Evolutionary conservation across 352 stramenopile species (phyloP).

Genomic region (Pythium grandisporangium): DNA sequence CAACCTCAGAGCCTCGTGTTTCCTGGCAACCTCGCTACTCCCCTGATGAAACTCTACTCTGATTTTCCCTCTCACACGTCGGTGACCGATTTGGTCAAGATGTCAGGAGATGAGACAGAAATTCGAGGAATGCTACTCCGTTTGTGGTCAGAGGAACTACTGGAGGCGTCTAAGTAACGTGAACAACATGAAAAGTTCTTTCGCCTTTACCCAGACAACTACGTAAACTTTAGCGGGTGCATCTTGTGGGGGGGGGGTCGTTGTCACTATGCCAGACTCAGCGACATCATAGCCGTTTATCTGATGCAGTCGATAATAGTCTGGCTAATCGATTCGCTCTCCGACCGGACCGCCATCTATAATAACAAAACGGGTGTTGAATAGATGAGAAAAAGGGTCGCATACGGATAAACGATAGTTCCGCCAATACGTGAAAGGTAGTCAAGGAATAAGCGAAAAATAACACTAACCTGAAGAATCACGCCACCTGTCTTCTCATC

Average conservation of each 20-base stretch:
- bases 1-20: constrained; percentile 57
- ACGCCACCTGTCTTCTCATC: constrained; percentile 86
- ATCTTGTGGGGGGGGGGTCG: too few species aligned
- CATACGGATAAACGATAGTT: too few species aligned
- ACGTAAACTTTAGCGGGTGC: too few species aligned
- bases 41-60: constrained; percentile 70
- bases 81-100: constrained; percentile 33
- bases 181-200: constrained; percentile 25
- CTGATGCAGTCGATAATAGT: constrained; percentile 97
- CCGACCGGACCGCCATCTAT: constrained; percentile 92
- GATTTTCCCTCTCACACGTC: constrained; percentile 18
- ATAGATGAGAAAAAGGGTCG: neutral
- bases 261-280: too few species aligned
- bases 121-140: constrained; percentile 77
- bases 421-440: too few species aligned
- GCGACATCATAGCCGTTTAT: too few species aligned
- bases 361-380: constrained; percentile 4
- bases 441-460: too few species aligned
- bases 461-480: constrained; percentile 76
- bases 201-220: too few species aligned
- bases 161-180: constrained; percentile 21
- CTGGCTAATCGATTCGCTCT: constrained; percentile 90
- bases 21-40: constrained; percentile 36
- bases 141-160: constrained; percentile 63
- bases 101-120: constrained; percentile 35